phyloP scores from a whole-genome alignment of 805 yeast species.

The Jamesozyma spencerorum region DNA sequence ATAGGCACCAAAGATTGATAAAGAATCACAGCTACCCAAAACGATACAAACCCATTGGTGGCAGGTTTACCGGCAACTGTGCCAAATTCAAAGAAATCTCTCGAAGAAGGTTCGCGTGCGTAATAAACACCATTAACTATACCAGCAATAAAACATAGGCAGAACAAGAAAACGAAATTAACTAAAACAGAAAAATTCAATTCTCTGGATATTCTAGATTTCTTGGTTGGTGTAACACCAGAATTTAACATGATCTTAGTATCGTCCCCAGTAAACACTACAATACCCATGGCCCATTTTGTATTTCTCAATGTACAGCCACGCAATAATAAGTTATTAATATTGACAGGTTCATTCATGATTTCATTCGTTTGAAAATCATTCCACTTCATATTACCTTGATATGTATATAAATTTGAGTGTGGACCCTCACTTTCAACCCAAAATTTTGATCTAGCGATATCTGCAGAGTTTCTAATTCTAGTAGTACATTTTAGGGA shows the following conservation, averaged over 20 bases:
- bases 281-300: slow-evolving; percentile 75
- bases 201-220: slow-evolving; percentile 64
- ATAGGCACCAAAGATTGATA: slow-evolving; percentile 79
- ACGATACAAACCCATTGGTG: slow-evolving; percentile 60
- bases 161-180: slow-evolving; percentile 55
- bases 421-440: slow-evolving; percentile 83
- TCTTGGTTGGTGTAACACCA: slow-evolving; percentile 75
- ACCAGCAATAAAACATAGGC: slow-evolving; percentile 63
- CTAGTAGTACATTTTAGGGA: slow-evolving; percentile 53
- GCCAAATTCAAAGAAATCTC: slow-evolving; percentile 60
- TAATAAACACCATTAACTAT: slow-evolving; percentile 64
- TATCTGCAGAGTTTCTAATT: slow-evolving; percentile 41
- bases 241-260: slow-evolving; percentile 76
- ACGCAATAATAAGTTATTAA: slow-evolving; percentile 60
- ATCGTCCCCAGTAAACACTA: slow-evolving; percentile 68
- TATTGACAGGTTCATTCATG: slow-evolving; percentile 54
- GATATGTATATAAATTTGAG: slow-evolving; percentile 64
- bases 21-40: slow-evolving; percentile 67
- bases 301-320: slow-evolving; percentile 77
- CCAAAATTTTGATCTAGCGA: slow-evolving; percentile 47
- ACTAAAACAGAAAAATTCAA: slow-evolving; percentile 59
- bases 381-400: slow-evolving; percentile 55
- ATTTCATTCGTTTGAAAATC: slow-evolving; percentile 21
- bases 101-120: slow-evolving; percentile 36
- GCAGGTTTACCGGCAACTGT: slow-evolving; percentile 58